Evolutionary conservation across 2,329 filamentous ascomycete species (phyloP).

Genomic region (Paraphoma chrysanthemicola): DNA sequence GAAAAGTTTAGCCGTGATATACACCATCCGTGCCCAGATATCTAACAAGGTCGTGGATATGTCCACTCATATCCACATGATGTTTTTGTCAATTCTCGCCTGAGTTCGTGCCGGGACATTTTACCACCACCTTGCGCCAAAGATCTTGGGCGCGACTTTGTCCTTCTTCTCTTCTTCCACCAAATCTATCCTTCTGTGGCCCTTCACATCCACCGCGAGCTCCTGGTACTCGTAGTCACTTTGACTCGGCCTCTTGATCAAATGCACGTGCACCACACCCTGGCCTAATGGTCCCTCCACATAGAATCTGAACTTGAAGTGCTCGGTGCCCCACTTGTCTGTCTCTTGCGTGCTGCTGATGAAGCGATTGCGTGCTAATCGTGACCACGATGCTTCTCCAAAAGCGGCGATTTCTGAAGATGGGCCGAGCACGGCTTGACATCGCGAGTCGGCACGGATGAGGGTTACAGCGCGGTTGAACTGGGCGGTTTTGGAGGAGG

Average conservation of each 20-base stretch:
- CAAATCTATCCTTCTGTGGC: constrained; percentile 58
- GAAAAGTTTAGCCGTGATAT: too few relatives aligned
- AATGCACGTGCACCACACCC: constrained; percentile 78
- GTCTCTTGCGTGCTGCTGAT: constrained; percentile 70
- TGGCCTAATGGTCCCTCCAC: constrained; percentile 78
- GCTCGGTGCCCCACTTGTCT: constrained; percentile 78
- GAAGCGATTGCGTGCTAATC: constrained; percentile 73
- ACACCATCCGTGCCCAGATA: too few relatives aligned
- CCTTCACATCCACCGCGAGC: constrained; percentile 80
- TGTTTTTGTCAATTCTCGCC: too few relatives aligned
- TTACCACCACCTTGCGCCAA: constrained; percentile 47
- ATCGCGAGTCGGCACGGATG: constrained; percentile 75
- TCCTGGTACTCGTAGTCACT: constrained; percentile 79
- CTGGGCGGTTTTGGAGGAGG: constrained; percentile 83
- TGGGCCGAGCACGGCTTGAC: constrained; percentile 76
- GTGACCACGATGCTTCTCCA: constrained; percentile 81
- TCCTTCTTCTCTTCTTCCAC: constrained; percentile 34
- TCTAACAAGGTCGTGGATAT: too few relatives aligned
- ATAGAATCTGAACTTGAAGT: constrained; percentile 84
- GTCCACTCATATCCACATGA: too few relatives aligned
- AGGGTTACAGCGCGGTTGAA: constrained; percentile 87
- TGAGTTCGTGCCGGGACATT: neutral
- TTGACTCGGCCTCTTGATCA: constrained; percentile 71
- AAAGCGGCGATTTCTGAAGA: constrained; percentile 76
- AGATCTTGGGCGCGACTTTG: constrained; percentile 44